Conservation (phyloP, 345 rosid genomes). For the Eucalyptus globulus region DNA sequence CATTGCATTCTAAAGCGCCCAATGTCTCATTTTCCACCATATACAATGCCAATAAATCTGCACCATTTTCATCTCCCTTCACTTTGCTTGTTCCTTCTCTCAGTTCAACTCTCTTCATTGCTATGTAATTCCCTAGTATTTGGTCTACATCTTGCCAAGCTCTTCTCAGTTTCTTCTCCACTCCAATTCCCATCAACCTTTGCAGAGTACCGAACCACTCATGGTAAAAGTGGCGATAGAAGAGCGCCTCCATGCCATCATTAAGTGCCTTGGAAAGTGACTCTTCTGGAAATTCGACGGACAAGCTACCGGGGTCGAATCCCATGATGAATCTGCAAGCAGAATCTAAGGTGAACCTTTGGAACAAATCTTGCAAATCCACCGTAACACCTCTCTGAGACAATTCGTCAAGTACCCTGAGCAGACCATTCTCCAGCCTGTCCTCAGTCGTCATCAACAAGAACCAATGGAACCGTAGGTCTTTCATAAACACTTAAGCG, state of each 20-base stretch:
- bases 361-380: conserved; percentile 35
- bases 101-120: conserved; percentile 13
- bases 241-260: conserved; percentile 31
- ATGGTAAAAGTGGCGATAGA: conserved; percentile 28
- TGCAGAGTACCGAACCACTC: conserved; percentile 26
- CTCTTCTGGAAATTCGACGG: conserved; percentile 14
- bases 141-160: conserved; percentile 15
- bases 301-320: conserved; percentile 23
- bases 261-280: conserved; percentile 20
- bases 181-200: conserved; percentile 23
- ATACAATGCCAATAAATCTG: conserved; percentile 27
- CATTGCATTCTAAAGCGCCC: background rate
- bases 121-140: conserved; percentile 1
- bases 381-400: conserved; percentile 3
- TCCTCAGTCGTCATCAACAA: conserved; percentile 2
- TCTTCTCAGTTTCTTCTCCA: conserved; percentile 16
- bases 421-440: conserved; percentile 24
- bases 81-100: background rate
- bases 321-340: conserved; percentile 25
- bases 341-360: conserved; percentile 31
- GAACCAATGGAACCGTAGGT: conserved; percentile 8
- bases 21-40: background rate
- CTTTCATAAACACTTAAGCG: conserved; percentile 10
- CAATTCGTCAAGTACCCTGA: conserved; percentile 30
- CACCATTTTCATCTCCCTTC: background rate